Conservation (phyloP, 305 asterid species). For the Fraxinus ornus region DNA sequence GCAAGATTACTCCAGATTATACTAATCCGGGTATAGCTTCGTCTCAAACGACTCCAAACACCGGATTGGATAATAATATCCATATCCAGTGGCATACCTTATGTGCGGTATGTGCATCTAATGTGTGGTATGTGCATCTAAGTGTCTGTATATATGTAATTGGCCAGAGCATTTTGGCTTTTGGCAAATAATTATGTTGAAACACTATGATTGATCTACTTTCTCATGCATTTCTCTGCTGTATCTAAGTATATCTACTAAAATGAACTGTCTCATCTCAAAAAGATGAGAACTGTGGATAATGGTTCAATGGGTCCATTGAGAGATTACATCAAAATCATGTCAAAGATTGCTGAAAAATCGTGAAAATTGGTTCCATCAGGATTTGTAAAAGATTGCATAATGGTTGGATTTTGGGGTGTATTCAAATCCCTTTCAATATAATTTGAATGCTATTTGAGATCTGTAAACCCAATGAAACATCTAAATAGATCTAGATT, state of each 20-base stretch:
- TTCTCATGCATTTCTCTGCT: background rate
- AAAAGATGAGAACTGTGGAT: background rate
- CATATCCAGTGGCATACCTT: too few species aligned
- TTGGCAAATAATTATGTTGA: background rate
- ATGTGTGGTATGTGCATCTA: background rate
- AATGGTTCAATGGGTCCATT: background rate
- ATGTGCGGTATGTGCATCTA: too few species aligned
- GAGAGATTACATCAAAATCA: background rate
- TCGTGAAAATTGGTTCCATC: background rate
- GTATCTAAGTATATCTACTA: background rate
- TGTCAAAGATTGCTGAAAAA: background rate
- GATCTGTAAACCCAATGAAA: background rate
- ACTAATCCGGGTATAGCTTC: too few species aligned
- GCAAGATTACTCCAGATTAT: too few species aligned
- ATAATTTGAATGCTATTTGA: background rate
- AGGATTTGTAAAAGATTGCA: background rate
- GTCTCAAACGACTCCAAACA: too few species aligned
- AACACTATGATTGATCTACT: background rate
- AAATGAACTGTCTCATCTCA: background rate
- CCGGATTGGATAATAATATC: too few species aligned
- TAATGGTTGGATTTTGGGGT: background rate
- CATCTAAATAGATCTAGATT: background rate
- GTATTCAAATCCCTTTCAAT: background rate
- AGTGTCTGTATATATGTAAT: background rate
- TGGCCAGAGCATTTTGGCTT: background rate